Evolutionary conservation across 192 early-diverging fungal genomes (phyloP), one percentile per base, ranked within the genome.

Genomic region (Chytriomyces sp.): DNA sequence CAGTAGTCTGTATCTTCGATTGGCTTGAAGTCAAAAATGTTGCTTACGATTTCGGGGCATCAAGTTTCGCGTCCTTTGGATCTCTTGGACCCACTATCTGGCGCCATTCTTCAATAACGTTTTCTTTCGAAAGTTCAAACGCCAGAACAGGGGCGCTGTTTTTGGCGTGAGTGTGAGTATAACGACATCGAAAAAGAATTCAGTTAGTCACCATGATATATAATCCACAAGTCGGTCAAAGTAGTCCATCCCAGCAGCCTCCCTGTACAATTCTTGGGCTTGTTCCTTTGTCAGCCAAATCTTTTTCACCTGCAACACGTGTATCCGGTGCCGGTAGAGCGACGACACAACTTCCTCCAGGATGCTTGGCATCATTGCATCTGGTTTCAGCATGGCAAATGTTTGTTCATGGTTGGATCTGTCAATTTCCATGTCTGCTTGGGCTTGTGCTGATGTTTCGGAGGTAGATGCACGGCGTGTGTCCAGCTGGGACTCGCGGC

Each of bases 301-400:
- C 78, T 89, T 88, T 53, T 83, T 79, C 57, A 76, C 81, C 44
- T 81, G 53, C 18, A 83, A 76, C 8, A 89, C 67, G 8, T 82
- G 64, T 67, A 90, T 86, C n/a, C 87, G 74, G 67, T 87, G 84
- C 20, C 73, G 62, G 24, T 80, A 59, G 50, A 89, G 75, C 11
- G 67, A 69, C 11, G 81, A 77, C 50, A 89, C 8, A 5, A 91
- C 86, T 45, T 85, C 75, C 20, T 82, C 84, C 44, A 89, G 57
- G 2, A 81, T 67, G 10, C 72, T 61, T 7, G 86, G 89, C 7
- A 57, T 50, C 89, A 90, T 89, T 5, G 82, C 86, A 68, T 91
- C 89, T 13, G 89, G 89, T 77, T 91, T 91, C 74, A 91, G 88
- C 59, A 91, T 70, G 3, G 89, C 89, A 44, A 89, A 65, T 0